These are phyloP conservation scores for Cyamopsis tetragonoloba DNA, from an alignment of 306 rosid species.

Conservation along the genomic window DNA sequence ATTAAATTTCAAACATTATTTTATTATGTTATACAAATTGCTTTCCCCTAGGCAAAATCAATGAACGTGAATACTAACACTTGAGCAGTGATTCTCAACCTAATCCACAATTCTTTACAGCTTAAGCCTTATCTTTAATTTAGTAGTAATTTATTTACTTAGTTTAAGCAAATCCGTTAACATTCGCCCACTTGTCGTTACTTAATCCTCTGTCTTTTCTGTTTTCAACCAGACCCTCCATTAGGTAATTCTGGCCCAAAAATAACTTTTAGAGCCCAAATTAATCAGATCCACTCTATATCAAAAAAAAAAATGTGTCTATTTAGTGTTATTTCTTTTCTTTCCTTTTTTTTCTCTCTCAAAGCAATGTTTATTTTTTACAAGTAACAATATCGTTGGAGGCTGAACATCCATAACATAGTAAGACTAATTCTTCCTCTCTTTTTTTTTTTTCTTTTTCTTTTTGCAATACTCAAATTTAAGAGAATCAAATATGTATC, in stretches of 20 bases:
- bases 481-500: too few species aligned
- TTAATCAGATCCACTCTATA: neutral
- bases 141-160: neutral
- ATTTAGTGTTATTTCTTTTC: too few species aligned
- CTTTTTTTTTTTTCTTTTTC: too few species aligned
- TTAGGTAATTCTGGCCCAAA: neutral
- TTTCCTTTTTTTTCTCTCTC: too few species aligned
- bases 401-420: too few species aligned
- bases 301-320: too few species aligned
- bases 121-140: constrained; percentile 19
- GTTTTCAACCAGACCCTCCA: neutral
- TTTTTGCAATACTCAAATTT: too few species aligned
- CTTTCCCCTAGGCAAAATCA: neutral
- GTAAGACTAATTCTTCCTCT: too few species aligned
- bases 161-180: neutral
- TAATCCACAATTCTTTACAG: constrained; percentile 16
- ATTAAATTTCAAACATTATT: constrained; percentile 5
- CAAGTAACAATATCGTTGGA: too few species aligned
- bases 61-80: constrained; percentile 12
- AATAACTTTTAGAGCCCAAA: neutral
- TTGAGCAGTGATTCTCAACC: constrained; percentile 24
- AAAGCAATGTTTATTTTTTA: neutral
- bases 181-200: neutral
- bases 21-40: constrained; percentile 8
- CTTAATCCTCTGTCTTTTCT: neutral